These are phyloP conservation scores for Sclerospora graminicola DNA, from an alignment of 352 stramenopile species.

Conservation along the genomic window DNA sequence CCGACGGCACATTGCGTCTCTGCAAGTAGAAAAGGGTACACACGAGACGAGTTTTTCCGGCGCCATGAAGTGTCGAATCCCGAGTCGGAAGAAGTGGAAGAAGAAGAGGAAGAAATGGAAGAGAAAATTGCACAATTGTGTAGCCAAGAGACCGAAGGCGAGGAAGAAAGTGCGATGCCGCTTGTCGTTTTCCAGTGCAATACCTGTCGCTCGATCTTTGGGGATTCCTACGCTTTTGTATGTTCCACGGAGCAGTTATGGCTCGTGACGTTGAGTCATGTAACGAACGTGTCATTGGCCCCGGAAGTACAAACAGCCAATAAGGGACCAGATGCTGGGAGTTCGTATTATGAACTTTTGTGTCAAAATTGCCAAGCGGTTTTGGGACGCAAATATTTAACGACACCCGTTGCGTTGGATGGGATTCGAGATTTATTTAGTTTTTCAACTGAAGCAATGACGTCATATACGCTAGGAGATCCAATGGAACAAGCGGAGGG, in stretches of 20 bases:
- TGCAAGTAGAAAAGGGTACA: constrained; percentile 3
- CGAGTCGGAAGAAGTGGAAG: constrained; percentile 29
- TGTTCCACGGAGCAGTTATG: constrained; percentile 61
- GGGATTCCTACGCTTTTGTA: constrained; percentile 76
- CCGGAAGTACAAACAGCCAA: constrained; percentile 42
- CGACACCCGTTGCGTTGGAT: constrained; percentile 52
- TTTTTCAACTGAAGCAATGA: constrained; percentile 62
- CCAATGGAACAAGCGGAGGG: constrained; percentile 20
- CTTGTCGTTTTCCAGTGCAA: constrained; percentile 80
- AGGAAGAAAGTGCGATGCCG: constrained; percentile 28
- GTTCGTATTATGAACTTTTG: constrained; percentile 64
- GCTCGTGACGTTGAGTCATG: constrained; percentile 64
- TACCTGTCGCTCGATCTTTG: constrained; percentile 75
- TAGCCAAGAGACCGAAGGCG: constrained; percentile 15
- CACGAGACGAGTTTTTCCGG: background rate
- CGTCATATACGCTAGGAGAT: constrained; percentile 72
- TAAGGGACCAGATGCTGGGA: constrained; percentile 42
- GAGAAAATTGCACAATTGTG: constrained; percentile 5
- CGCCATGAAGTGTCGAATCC: constrained; percentile 10
- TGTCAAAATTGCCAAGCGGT: constrained; percentile 77
- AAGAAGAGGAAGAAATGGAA: constrained; percentile 20
- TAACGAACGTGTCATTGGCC: constrained; percentile 45
- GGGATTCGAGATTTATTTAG: constrained; percentile 57
- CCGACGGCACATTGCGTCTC: constrained; percentile 4
- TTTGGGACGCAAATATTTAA: constrained; percentile 66